A percentile compares a stretch with the other conserved stretches of the same genome.
Evolutionary conservation across 345 rosid species (phyloP).

Genomic region (Syzygium grande): DNA sequence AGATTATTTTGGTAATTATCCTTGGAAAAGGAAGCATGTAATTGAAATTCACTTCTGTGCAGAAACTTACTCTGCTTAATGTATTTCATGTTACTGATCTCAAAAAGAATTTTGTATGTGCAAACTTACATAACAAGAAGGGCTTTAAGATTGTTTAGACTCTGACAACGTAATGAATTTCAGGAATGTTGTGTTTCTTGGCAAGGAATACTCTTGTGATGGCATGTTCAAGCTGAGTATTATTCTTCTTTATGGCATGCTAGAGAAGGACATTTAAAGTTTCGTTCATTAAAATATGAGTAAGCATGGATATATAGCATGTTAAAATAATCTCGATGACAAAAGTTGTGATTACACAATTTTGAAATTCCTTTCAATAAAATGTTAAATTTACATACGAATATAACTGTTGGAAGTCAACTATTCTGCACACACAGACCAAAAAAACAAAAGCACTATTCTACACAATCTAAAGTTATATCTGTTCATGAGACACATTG

Average conservation of each 20-base stretch:
- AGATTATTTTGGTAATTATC: no score
- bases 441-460: no score
- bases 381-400: no score
- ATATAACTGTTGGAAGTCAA: no score
- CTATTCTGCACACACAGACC: no score
- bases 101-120: neutral
- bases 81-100: neutral
- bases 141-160: neutral
- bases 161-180: neutral
- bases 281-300: no score
- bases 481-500: no score
- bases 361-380: neutral
- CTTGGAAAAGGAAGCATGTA: neutral
- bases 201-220: neutral
- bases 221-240: neutral
- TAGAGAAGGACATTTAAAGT: no score
- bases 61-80: neutral
- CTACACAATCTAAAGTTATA: no score
- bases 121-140: neutral
- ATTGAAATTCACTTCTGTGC: neutral
- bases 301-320: no score
- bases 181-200: neutral
- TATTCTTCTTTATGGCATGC: neutral
- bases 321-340: neutral
- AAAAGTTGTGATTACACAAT: neutral